Evolutionary conservation across 768 basidiomycete species (phyloP).

Genomic region (Pulveroboletus sp.): DNA sequence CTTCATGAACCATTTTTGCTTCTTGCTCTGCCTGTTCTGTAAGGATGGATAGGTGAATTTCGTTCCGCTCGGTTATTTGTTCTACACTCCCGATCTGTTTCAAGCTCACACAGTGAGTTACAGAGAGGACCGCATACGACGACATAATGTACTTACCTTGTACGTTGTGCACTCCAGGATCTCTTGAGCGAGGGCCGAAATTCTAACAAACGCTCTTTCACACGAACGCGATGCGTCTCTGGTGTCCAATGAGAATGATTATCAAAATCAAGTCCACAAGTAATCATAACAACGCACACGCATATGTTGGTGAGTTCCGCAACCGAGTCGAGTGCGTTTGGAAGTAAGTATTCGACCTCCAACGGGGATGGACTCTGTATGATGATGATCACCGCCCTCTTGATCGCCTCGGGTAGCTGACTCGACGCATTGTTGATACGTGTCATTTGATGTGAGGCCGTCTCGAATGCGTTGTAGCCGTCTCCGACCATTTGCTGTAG

Average conservation of each 20-base stretch:
- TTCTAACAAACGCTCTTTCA: conserved; percentile 11
- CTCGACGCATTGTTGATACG: conserved; percentile 19
- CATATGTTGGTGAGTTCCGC: conserved; percentile 19
- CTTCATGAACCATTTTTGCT: conserved; percentile 9
- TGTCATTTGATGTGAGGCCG: conserved; percentile 17
- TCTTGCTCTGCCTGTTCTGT: conserved; percentile 14
- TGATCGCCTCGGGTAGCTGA: conserved; percentile 17
- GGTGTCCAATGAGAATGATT: not conserved
- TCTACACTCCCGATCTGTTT: conserved; percentile 14
- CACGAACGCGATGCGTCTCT: conserved; percentile 17
- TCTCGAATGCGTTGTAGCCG: conserved; percentile 21
- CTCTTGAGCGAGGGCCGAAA: conserved; percentile 18
- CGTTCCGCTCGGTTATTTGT: conserved; percentile 10
- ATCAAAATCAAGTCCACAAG: not conserved
- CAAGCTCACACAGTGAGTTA: not conserved
- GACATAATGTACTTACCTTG: conserved; percentile 6
- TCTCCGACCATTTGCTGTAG: conserved; percentile 23
- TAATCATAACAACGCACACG: conserved; percentile 3
- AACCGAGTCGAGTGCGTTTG: conserved; percentile 17
- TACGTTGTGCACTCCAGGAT: conserved; percentile 19
- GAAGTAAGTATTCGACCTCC: conserved; percentile 15
- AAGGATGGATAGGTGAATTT: conserved; percentile 15
- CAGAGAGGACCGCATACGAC: not conserved
- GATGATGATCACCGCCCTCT: conserved; percentile 13
- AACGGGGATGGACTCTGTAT: conserved; percentile 6